Evolutionary conservation across 2,329 filamentous ascomycete genomes (phyloP).

Genomic region (Colletotrichum limetticola): DNA sequence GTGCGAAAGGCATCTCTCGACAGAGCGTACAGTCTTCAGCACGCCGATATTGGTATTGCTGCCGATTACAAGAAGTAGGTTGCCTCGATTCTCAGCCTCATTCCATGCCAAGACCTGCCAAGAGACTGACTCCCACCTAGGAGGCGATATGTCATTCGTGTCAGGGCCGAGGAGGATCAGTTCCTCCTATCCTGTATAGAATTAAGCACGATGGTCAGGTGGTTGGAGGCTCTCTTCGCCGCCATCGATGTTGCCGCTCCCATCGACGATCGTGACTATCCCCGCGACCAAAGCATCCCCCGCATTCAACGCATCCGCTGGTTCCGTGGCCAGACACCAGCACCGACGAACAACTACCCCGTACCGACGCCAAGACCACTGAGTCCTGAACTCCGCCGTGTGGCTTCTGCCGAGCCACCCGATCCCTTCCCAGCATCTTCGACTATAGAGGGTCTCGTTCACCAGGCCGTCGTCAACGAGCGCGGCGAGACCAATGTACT

Average conservation of each 20-base stretch:
- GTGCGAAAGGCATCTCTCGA: constrained; percentile 66
- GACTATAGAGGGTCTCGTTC: constrained; percentile 3
- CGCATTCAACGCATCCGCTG: constrained; percentile 64
- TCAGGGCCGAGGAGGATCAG: constrained; percentile 79
- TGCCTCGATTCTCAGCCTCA: constrained; percentile 26
- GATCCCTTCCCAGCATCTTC: constrained; percentile 24
- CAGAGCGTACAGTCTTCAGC: constrained; percentile 76
- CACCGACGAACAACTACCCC: constrained; percentile 40
- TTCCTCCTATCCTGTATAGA: constrained; percentile 75
- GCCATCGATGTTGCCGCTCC: constrained; percentile 78
- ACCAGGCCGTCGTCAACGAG: constrained; percentile 28
- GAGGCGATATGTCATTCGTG: constrained; percentile 74
- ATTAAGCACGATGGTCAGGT: constrained; percentile 73
- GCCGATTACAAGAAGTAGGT: constrained; percentile 76
- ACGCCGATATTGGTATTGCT: constrained; percentile 80
- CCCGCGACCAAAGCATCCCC: constrained; percentile 70
- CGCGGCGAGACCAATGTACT: constrained; percentile 5
- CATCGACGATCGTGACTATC: constrained; percentile 76
- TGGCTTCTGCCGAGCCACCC: constrained; percentile 6
- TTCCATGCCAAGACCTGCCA: constrained; percentile 27
- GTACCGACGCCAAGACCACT: constrained; percentile 33
- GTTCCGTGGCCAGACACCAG: constrained; percentile 52
- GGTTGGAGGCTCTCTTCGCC: constrained; percentile 77
- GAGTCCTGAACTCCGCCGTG: constrained; percentile 8
- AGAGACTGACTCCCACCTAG: constrained; percentile 44